Conservation (phyloP, 1,139 yeast species). For the Saccharomyces hybrid region DNA sequence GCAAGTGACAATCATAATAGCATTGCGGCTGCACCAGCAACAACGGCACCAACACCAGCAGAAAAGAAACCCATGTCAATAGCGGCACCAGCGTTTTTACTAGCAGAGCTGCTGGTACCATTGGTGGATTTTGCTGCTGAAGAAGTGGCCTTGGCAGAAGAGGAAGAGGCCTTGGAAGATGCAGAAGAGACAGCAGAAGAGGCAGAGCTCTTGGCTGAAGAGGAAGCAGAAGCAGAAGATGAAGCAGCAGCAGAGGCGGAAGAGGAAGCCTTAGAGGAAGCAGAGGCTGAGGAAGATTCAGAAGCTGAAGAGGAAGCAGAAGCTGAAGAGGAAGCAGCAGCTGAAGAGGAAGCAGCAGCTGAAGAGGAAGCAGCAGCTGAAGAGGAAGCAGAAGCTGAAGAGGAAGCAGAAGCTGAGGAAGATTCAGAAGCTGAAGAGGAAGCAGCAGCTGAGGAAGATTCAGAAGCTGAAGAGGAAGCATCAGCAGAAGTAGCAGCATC, state of each 20-base stretch:
- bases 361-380: no score
- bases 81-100: slow-evolving; percentile 2
- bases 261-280: background rate
- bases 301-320: no score
- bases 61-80: slow-evolving; percentile 4
- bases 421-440: background rate
- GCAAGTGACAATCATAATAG: background rate
- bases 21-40: slow-evolving; percentile 15
- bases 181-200: slow-evolving; percentile 8
- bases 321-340: no score
- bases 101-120: slow-evolving; percentile 3
- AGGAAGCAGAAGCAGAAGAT: slow-evolving; percentile 9
- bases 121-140: slow-evolving; percentile 4
- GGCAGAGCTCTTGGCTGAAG: slow-evolving; percentile 5
- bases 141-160: slow-evolving; percentile 9
- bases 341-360: background rate
- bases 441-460: background rate
- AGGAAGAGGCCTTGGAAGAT: slow-evolving; percentile 7
- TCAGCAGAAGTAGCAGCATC: background rate
- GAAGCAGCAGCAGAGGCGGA: slow-evolving; percentile 8
- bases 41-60: slow-evolving; percentile 10
- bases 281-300: no score
- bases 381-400: no score
- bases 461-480: background rate
- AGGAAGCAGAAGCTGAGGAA: no score